phyloP scores from a whole-genome alignment of 306 rosid species.

The Fragaria nilgerrensis region DNA sequence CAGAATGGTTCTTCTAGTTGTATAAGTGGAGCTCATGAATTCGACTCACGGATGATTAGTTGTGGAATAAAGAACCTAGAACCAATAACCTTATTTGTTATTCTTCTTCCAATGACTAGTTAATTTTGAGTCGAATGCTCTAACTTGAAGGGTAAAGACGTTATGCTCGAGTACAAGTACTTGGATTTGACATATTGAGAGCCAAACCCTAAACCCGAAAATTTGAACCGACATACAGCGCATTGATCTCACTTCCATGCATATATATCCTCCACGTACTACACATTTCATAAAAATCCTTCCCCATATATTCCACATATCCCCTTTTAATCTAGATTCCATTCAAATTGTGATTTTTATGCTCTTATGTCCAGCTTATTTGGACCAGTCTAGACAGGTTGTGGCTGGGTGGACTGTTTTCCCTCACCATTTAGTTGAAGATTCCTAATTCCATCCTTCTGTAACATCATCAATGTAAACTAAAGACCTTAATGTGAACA shows the following conservation, averaged over 20 bases:
- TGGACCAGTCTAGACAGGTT: constrained; percentile 29
- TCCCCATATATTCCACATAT: neutral
- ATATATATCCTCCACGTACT: constrained; percentile 18
- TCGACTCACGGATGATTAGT: neutral
- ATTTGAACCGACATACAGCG: neutral
- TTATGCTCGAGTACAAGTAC: too few species aligned
- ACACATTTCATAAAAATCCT: neutral
- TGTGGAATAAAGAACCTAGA: neutral
- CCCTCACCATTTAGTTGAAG: constrained; percentile 28
- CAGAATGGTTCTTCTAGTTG: neutral
- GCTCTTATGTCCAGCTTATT: constrained; percentile 30
- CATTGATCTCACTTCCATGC: constrained; percentile 5
- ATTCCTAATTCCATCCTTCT: constrained; percentile 29
- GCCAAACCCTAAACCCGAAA: neutral
- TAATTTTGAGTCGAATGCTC: neutral
- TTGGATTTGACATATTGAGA: neutral
- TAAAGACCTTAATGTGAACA: constrained; percentile 6
- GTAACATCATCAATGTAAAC: constrained; percentile 6
- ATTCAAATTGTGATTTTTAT: constrained; percentile 21
- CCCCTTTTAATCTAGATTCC: constrained; percentile 4
- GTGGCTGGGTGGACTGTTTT: constrained; percentile 20
- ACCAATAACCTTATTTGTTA: neutral
- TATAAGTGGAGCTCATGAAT: neutral
- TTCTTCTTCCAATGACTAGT: neutral
- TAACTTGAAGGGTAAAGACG: neutral